Evolutionary conservation across 495 filamentous ascomycete genomes (phyloP), one percentile per base, ranked within the genome.

Genomic region (Penicillium flavigenum): DNA sequence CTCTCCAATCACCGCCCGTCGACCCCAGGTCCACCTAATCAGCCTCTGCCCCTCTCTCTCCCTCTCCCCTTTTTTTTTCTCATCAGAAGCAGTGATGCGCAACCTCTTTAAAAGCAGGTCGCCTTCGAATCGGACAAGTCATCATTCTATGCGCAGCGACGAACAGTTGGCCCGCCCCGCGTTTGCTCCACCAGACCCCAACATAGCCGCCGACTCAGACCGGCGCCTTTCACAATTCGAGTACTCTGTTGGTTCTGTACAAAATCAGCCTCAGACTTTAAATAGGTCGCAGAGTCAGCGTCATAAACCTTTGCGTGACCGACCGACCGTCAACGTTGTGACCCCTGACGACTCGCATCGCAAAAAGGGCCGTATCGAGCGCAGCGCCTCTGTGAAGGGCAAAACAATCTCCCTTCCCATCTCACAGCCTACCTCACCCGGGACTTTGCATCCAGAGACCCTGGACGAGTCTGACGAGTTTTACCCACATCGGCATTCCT

Each of bases 261-360:
- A 29, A 29, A 57, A 6, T 6, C 39, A 51, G 27, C 45, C 43
- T 27, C 57, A 9, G 17, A 46, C 62, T 22, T 62, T 72, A 32
- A 59, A 61, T 43, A 70, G 72, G 17, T 68, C 68, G 0, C 64
- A 69, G 34, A 72, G 68, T 38, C 70, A 71, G 34, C 70, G 70
- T 39, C 68, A 67, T 50, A 55, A 39, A 14, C 16, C 29, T 10
- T 44, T 22, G 3, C 63, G 66, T 61, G 59, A 65, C 64, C 68
- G 69, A 63, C 56, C 61, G 46, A 62, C 67, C 14, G 60, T 63
- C 39, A 65, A 47, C 26, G 12, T 62, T 3, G 56, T 64, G 17
- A 34, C 55, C 55, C 63, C 65, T 49, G 57, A 63, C 34, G 55
- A 66, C 4, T 44, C 50, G n/a, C 61, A 61, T 22, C 53, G 20